These are phyloP conservation scores for Glycine soja DNA, from an alignment of 306 rosid species.

Conservation along the genomic window DNA sequence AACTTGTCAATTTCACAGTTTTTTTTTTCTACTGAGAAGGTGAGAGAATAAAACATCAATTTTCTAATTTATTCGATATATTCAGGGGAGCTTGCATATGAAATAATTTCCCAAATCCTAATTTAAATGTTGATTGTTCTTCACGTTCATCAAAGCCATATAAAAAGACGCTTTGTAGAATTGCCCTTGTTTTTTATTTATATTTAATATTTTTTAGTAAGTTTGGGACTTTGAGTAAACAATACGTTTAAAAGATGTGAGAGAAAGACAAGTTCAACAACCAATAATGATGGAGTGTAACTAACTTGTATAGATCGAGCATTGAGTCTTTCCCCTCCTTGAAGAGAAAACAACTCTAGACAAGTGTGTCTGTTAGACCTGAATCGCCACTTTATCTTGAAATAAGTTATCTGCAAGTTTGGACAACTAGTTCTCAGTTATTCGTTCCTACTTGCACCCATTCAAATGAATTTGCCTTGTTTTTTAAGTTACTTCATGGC, in stretches of 20 bases:
- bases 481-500: constrained; percentile 56
- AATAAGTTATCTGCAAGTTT: constrained; percentile 37
- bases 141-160: constrained; percentile 42
- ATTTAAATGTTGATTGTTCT: constrained; percentile 47
- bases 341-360: constrained; percentile 51
- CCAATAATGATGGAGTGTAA: constrained; percentile 51
- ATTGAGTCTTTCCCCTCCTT: constrained; percentile 40
- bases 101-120: neutral
- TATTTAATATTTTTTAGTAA: neutral
- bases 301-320: neutral
- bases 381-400: constrained; percentile 43
- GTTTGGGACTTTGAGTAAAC: constrained; percentile 59
- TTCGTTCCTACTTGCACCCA: neutral
- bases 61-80: no score
- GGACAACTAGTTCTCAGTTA: constrained; percentile 24
- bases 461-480: constrained; percentile 37
- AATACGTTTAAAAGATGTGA: constrained; percentile 41
- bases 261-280: constrained; percentile 24
- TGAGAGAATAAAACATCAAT: neutral
- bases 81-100: no score
- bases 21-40: neutral
- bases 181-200: neutral
- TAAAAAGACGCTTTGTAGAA: neutral
- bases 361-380: constrained; percentile 40
- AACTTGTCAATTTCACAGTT: neutral